Evolutionary conservation across 2,329 filamentous ascomycete species (phyloP).

Genomic region (Aspergillus pseudonomiae): DNA sequence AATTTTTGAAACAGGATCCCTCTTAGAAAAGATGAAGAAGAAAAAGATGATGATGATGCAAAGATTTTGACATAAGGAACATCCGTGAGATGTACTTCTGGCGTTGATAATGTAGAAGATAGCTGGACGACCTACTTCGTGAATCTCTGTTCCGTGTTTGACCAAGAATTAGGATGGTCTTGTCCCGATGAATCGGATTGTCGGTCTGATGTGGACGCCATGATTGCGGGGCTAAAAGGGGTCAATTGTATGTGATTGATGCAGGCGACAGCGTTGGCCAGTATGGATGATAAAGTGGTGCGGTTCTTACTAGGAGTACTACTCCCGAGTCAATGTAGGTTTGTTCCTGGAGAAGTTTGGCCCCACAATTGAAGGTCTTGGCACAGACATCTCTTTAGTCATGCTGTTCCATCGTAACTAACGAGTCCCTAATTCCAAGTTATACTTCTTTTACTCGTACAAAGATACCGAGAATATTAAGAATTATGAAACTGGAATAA

Average conservation of each 20-base stretch:
- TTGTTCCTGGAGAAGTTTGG: slow-evolving; percentile 5
- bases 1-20: not conserved
- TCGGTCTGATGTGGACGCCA: slow-evolving; percentile 21
- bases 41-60: not conserved
- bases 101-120: not conserved
- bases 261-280: not conserved
- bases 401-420: not conserved
- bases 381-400: not conserved
- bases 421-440: not conserved
- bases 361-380: slow-evolving; percentile 2
- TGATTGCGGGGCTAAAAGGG: not conserved
- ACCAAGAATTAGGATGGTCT: slow-evolving; percentile 53
- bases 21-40: not conserved
- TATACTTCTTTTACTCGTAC: not conserved
- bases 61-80: not conserved
- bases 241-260: not conserved
- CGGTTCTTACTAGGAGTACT: not conserved
- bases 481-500: too few species aligned
- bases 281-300: slow-evolving; percentile 9
- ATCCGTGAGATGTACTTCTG: not conserved
- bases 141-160: slow-evolving; percentile 64
- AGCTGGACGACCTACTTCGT: slow-evolving; percentile 54
- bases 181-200: slow-evolving; percentile 39
- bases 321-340: not conserved
- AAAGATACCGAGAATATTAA: too few species aligned